Conservation (phyloP, 2,329 filamentous ascomycete species). For the Colletotrichum cuscutae region DNA sequence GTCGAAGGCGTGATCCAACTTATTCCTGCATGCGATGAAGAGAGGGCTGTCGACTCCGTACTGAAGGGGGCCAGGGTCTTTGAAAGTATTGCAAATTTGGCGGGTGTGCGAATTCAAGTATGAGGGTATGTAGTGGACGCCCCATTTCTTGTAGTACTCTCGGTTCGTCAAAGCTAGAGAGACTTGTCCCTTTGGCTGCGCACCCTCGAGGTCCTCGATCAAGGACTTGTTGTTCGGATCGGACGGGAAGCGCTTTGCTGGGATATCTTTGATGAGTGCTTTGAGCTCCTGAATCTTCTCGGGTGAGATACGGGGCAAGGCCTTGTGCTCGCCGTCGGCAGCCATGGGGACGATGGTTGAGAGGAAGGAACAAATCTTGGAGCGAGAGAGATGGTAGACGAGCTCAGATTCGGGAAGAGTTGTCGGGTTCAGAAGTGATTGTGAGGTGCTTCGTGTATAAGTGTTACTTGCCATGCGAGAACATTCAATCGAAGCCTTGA, state of each 20-base stretch:
- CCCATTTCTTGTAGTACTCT: constrained; percentile 61
- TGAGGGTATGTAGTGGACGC: constrained; percentile 66
- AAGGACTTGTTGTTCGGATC: constrained; percentile 58
- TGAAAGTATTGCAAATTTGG: constrained; percentile 71
- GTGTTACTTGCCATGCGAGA: constrained; percentile 36
- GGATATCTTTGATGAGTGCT: constrained; percentile 46
- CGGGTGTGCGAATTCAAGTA: constrained; percentile 65
- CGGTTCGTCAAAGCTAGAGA: constrained; percentile 54
- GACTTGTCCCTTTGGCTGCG: constrained; percentile 59
- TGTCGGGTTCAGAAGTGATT: constrained; percentile 37
- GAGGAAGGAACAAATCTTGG: constrained; percentile 61
- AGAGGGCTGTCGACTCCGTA: constrained; percentile 63
- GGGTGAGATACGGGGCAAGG: background rate
- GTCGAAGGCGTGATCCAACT: constrained; percentile 61
- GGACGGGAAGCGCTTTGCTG: constrained; percentile 43
- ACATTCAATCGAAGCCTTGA: constrained; percentile 36
- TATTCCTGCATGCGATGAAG: constrained; percentile 60
- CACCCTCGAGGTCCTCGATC: constrained; percentile 58
- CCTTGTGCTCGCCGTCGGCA: constrained; percentile 49
- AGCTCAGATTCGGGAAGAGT: constrained; percentile 46
- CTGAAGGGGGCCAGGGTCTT: constrained; percentile 66
- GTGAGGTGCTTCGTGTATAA: constrained; percentile 10
- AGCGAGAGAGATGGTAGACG: constrained; percentile 64
- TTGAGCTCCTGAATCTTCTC: constrained; percentile 39
- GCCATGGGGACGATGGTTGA: constrained; percentile 54